Evolutionary conservation across 305 asterid genomes (phyloP).

Genomic region (Striga hermonthica): DNA sequence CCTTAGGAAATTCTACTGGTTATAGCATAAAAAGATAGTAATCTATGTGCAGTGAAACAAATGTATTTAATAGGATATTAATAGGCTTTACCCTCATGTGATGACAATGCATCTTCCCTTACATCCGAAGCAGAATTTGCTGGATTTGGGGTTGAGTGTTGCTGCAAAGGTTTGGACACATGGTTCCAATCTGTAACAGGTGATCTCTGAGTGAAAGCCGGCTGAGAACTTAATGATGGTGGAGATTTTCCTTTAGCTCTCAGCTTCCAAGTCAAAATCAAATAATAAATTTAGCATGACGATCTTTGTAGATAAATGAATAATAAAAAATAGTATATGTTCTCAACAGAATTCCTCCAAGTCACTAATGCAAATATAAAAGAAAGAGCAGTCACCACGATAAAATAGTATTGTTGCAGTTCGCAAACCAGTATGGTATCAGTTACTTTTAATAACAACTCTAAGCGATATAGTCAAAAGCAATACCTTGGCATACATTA

Average conservation of each 20-base stretch:
- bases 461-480: slow-evolving; percentile 7
- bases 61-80: slow-evolving; percentile 1
- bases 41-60: slow-evolving; percentile 4
- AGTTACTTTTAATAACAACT: background rate
- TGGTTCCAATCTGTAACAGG: slow-evolving; percentile 51
- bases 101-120: slow-evolving; percentile 44
- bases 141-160: slow-evolving; percentile 39
- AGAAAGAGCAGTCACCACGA: slow-evolving; percentile 4
- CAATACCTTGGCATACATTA: slow-evolving; percentile 14
- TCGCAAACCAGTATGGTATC: background rate
- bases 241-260: slow-evolving; percentile 66
- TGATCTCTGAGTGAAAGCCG: slow-evolving; percentile 51
- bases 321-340: slow-evolving; percentile 6
- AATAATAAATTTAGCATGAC: slow-evolving; percentile 4
- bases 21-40: slow-evolving; percentile 4
- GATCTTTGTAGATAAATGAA: slow-evolving; percentile 26
- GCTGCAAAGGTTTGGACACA: slow-evolving; percentile 43
- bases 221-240: slow-evolving; percentile 43
- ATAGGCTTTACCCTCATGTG: slow-evolving; percentile 41
- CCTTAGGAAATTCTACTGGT: background rate
- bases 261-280: slow-evolving; percentile 46
- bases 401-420: background rate
- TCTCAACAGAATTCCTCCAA: background rate
- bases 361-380: background rate
- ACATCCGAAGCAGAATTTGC: slow-evolving; percentile 38